These are phyloP conservation scores for Dictyostelium firmibasis DNA, from an alignment of 78 protist genomes.

Conservation along the genomic window DNA sequence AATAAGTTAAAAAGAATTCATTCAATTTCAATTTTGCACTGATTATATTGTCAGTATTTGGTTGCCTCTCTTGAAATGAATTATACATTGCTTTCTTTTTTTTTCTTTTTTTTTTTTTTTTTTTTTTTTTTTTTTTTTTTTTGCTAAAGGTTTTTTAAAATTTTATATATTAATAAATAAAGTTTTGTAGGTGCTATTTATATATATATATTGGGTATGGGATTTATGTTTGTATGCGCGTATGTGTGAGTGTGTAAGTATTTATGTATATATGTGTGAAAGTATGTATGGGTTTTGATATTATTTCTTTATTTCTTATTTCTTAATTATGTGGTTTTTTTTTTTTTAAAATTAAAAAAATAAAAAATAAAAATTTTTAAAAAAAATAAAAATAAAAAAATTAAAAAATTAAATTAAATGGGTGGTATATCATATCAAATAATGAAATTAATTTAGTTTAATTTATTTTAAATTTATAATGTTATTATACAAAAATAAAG, in stretches of 20 bases:
- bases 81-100: neutral
- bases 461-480: too few species aligned
- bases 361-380: neutral
- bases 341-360: neutral
- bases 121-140: neutral
- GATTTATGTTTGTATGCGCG: neutral
- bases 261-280: neutral
- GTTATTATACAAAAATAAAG: neutral
- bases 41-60: constrained; percentile 53
- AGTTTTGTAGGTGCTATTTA: too few species aligned
- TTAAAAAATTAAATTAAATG: neutral
- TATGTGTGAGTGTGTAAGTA: neutral
- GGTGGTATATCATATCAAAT: neutral
- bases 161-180: too few species aligned
- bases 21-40: constrained; percentile 65
- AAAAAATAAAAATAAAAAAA: neutral
- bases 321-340: neutral
- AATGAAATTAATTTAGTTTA: neutral
- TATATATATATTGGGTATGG: too few species aligned
- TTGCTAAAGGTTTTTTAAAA: too few species aligned
- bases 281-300: too few species aligned
- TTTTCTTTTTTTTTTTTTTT: neutral
- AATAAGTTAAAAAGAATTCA: constrained; percentile 60
- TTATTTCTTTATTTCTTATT: too few species aligned
- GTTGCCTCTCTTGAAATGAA: constrained; percentile 60